A percentile compares a stretch with the other conserved stretches of the same genome.
Evolutionary conservation across 352 stramenopile species (phyloP).

Genomic region (Pythium folliculosum): DNA sequence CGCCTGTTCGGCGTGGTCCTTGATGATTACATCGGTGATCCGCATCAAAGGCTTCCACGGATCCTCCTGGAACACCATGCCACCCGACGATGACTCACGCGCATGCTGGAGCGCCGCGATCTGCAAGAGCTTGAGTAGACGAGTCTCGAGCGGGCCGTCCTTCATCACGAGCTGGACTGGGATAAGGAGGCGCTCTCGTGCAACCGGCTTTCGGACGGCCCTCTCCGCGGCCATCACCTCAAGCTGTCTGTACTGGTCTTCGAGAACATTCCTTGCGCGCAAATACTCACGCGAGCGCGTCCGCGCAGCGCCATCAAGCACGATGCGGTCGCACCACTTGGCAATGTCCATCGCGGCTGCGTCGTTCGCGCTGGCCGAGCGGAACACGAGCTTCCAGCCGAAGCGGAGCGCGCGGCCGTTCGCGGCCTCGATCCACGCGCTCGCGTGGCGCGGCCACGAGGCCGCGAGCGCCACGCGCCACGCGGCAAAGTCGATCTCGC

Average conservation of each 20-base stretch:
- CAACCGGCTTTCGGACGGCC: not conserved
- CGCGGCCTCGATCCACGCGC: slow-evolving; percentile 15
- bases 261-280: slow-evolving; percentile 3
- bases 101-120: slow-evolving; percentile 12
- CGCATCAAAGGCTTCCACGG: slow-evolving; percentile 13
- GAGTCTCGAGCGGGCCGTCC: not conserved
- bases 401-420: slow-evolving; percentile 10
- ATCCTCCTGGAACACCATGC: not conserved
- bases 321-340: slow-evolving; percentile 14
- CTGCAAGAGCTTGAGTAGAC: slow-evolving; percentile 2
- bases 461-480: slow-evolving; percentile 6
- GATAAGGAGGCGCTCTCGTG: slow-evolving; percentile 4
- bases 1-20: not conserved
- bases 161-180: slow-evolving; percentile 4
- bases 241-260: not conserved
- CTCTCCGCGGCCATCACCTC: not conserved
- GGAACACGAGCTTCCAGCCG: slow-evolving; percentile 13
- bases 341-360: slow-evolving; percentile 4
- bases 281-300: slow-evolving; percentile 12
- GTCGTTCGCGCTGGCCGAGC: not conserved
- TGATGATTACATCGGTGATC: not conserved
- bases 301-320: not conserved
- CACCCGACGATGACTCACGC: not conserved
- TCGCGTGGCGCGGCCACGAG: slow-evolving; percentile 4
- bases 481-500: slow-evolving; percentile 16